Percentiles rank a stretch among this genome's conserved stretches.
Conservation (phyloP, 2,329 filamentous ascomycete genomes). For the Trichoderma koningii region DNA sequence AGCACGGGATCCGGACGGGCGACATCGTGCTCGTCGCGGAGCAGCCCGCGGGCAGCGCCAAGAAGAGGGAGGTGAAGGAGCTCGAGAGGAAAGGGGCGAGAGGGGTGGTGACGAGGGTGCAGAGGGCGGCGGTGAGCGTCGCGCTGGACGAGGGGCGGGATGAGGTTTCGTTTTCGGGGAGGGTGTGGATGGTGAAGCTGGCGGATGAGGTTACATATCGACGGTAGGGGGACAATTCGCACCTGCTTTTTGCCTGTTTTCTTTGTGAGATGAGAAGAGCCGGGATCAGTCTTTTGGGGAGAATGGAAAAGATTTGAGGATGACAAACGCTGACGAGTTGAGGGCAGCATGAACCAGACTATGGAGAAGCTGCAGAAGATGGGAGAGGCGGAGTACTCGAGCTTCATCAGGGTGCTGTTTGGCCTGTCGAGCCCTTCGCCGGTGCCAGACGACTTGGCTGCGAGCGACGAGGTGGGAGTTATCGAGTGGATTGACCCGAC, state of each 20-base stretch:
- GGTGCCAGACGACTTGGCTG: conserved; percentile 45
- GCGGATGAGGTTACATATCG: conserved; percentile 69
- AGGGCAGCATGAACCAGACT: conserved; percentile 59
- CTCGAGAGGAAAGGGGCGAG: conserved; percentile 67
- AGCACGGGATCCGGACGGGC: conserved; percentile 74
- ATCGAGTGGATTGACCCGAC: conserved; percentile 63
- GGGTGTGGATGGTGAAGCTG: conserved; percentile 67
- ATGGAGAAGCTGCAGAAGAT: conserved; percentile 64
- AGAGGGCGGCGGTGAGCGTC: conserved; percentile 61
- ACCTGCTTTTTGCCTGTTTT: too few relatives aligned
- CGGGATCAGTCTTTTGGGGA: too few relatives aligned
- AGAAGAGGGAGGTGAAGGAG: conserved; percentile 71
- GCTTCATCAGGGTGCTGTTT: conserved; percentile 64
- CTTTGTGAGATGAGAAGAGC: not conserved
- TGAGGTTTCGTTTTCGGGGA: conserved; percentile 46
- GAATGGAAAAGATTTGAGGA: too few relatives aligned
- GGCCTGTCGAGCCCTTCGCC: conserved; percentile 57
- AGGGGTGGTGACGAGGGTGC: conserved; percentile 70
- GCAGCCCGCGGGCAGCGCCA: conserved; percentile 71
- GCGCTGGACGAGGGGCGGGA: conserved; percentile 68
- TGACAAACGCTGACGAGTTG: not conserved
- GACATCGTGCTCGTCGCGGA: conserved; percentile 78
- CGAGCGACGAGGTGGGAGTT: conserved; percentile 48
- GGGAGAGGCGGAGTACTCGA: conserved; percentile 58
- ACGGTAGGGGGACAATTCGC: conserved; percentile 42